A percentile compares a stretch with the other conserved stretches of the same genome.
Conservation (phyloP, 2,329 filamentous ascomycete species). For the Malbranchea zuffiana region DNA sequence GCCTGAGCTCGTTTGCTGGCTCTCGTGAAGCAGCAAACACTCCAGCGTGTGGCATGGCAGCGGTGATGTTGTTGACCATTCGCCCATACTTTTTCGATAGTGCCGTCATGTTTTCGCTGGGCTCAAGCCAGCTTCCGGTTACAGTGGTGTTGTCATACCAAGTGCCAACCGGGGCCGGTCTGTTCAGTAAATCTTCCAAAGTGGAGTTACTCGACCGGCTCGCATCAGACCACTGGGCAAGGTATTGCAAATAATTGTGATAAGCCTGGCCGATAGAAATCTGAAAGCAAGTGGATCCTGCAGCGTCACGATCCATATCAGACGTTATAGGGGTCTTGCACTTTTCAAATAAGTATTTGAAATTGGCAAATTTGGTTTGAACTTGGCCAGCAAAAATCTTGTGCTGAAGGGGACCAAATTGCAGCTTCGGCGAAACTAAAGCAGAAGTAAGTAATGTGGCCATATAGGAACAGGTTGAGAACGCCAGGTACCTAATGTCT, state of each 20-base stretch:
- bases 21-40: constrained; percentile 55
- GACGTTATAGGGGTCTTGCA: constrained; percentile 53
- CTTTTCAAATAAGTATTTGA: constrained; percentile 41
- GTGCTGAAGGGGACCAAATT: constrained; percentile 43
- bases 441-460: constrained; percentile 5
- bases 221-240: constrained; percentile 45
- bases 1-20: constrained; percentile 53
- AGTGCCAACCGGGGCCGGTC: constrained; percentile 52
- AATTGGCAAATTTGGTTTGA: constrained; percentile 53
- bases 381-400: constrained; percentile 47
- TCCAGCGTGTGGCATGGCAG: constrained; percentile 65
- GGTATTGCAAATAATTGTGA: constrained; percentile 56
- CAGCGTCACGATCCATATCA: constrained; percentile 30
- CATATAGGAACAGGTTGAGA: no score
- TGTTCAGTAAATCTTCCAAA: constrained; percentile 31
- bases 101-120: constrained; percentile 40
- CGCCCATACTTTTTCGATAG: constrained; percentile 42
- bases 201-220: constrained; percentile 36
- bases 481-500: constrained; percentile 45
- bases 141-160: constrained; percentile 65
- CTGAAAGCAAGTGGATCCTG: constrained; percentile 51
- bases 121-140: constrained; percentile 57
- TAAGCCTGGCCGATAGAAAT: constrained; percentile 58
- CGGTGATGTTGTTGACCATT: constrained; percentile 62
- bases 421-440: constrained; percentile 59